Evolutionary conservation across 2,329 filamentous ascomycete species (phyloP), one percentile per base, ranked within the genome.

Genomic region (Cylindrodendrum hubeiense): DNA sequence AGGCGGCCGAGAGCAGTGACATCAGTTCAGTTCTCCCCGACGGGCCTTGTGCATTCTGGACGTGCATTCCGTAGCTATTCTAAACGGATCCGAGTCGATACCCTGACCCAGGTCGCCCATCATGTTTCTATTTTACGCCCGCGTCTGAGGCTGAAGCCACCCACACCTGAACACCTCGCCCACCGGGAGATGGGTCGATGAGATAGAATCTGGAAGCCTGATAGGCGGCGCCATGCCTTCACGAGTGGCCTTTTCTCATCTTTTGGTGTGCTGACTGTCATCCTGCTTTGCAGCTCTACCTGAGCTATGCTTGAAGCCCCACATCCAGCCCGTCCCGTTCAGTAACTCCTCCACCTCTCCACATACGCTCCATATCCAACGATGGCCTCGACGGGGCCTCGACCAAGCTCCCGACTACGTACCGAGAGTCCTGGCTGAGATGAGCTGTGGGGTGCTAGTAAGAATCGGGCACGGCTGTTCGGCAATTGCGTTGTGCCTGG

Each of bases 241-340:
- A 49, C 54, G 49, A 49, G 34, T 39, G 34, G 43, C 41, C 43
- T 34, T 30, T 41, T 56, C 15, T 43, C 39, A 9, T 4, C 21
- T 50, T 24, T 55, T 60, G 56, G 49, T 55, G 61, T 50, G 43
- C 56, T 61, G 51, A 65, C 57, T 13, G 55, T 57, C 46, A 60
- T 55, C 62, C n/a, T 52, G 50, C 46, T 50, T 44, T 65, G 62
- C 62, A 65, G 62, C 62, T 56, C 34, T 44, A 53, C 62, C 62
- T 57, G 62, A 65, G 52, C 30, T 39, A 41, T 65, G 46, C 28
- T 59, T 43, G 22, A 41, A 34, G 60, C 43, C 61, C 61, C 61
- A 63, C 61, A 43, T 21, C 54, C 46, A 57, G 30, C 34, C 22
- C 44, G 34, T 43, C 26, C 33, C n/a, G 53, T 24, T 41, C 30